phyloP scores from a whole-genome alignment of 495 filamentous ascomycete species.

The Rhypophila decipiens region DNA sequence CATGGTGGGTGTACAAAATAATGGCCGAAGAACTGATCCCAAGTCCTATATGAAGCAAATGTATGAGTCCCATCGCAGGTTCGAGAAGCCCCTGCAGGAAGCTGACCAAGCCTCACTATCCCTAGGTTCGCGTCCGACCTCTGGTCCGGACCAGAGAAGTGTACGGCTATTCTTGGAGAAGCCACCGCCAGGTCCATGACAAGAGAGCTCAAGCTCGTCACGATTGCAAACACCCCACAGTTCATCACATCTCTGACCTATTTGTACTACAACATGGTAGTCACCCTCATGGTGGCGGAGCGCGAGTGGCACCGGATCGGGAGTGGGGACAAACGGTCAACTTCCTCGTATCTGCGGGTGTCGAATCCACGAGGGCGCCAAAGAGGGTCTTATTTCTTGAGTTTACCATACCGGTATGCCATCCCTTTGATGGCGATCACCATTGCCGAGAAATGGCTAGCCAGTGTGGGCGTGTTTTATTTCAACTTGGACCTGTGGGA shows the following conservation, averaged over 20 bases:
- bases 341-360: neutral
- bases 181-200: neutral
- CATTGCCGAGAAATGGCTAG: slow-evolving; percentile 32
- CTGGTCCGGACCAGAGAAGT: no score
- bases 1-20: no score
- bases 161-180: no score
- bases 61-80: no score
- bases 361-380: slow-evolving; percentile 28
- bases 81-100: no score
- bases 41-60: no score
- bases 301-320: slow-evolving; percentile 22
- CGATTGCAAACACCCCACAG: slow-evolving; percentile 38
- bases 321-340: neutral
- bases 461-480: slow-evolving; percentile 33
- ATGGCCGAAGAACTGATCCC: no score
- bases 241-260: slow-evolving; percentile 35
- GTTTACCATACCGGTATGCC: slow-evolving; percentile 38
- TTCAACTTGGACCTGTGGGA: slow-evolving; percentile 10
- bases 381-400: slow-evolving; percentile 38
- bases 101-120: no score
- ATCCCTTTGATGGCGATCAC: slow-evolving; percentile 27
- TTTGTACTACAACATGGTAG: slow-evolving; percentile 31
- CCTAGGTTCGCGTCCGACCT: no score
- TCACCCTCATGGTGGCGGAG: slow-evolving; percentile 27
- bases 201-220: slow-evolving; percentile 4